Base-by-base conservation (phyloP, 176 grass and related monocot genomes). In the Oryza glaberrima region DNA sequence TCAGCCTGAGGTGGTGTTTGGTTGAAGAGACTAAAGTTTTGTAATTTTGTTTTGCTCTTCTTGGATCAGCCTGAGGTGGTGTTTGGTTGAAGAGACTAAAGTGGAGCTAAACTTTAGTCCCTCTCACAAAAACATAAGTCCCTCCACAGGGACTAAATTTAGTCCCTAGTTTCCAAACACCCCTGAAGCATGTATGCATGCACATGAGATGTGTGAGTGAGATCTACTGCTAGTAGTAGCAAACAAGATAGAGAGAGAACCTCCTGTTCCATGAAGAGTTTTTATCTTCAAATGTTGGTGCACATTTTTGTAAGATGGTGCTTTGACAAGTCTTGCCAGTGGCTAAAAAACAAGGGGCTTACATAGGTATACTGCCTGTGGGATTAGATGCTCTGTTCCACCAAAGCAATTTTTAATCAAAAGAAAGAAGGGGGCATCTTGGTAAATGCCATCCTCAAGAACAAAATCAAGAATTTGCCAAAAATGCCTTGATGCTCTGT, bases 301-400 rank as follows among this genome's bases (percentile, higher is more conserved):
- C 58, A 63, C 13, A 23, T 63, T 11, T 63, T 23, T 63, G 20
- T 23, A 63, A 63, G 58, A 63, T 23, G 9, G 15, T 8, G 25
- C 25, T 20, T 23, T 22, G 58, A 63, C 58, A 23, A 63, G 20
- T 63, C 58, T 63, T 63, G 45, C 26, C 34, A 64, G 8, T 72
- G 52, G 67, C 12, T 65, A 23, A 74, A 74, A 74, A 58, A 71
- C 25, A 15, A 61, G 14, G 11, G 56, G 26, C 3, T 11, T 25
- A 11, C 54, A 23, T 63, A 43, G 11, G 14, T 86, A 32, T 68
- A 26, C 61, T 36, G 52, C 12, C 11, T 35, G 35, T 47, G 34
- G 83, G 32, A 79, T 85, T 12, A 64, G 52, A 64, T 86, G 14
- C 84, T 72, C 26, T 72, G 26, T 15, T 79, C 67, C 84, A 79